Base-by-base conservation (phyloP, 495 filamentous ascomycete species). In the Achaetomiella virescens region DNA sequence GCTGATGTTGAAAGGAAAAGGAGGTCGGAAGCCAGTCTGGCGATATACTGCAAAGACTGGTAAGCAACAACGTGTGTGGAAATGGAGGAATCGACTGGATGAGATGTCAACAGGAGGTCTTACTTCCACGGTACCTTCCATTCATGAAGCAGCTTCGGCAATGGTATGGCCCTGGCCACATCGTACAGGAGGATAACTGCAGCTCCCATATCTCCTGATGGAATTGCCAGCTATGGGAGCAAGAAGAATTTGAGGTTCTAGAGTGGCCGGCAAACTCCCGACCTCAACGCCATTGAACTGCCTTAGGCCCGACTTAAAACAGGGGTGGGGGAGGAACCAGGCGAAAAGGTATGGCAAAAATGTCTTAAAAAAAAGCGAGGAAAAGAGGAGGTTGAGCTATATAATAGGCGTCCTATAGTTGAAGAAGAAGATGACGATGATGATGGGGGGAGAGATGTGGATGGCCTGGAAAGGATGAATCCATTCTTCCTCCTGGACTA, bases 51-150 rank as follows among this genome's bases (percentile, higher is more conserved):
- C 15, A 42, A 49, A 48, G 36, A 56, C 53, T 48, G 22, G 46
- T 48, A 48, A 47, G 27, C 33, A 55, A 18, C 43, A 17, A 22
- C n/a, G 17, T 14, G 12, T 48, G 22, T n/a, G 29, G 20, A 17
- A 48, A 48, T 41, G 43, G 52, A 8, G 52, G 44, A 24, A 48
- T 55, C 17, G 44, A 55, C 44, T 55, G 27, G 52, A 55, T 47
- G 15, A 21, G n/a, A 18, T 55, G 48, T n/a, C 31, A 37, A 29
- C 6, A 55, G 44, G 52, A 54, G 18, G 24, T 55, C 22, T 48
- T 55, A 20, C 25, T 45, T 11, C 42, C 35, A 3, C 11, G 14
- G 8, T 55, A 40, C 41, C 40, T 48, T 9, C 44, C 24, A n/a
- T 48, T 55, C 21, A 38, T 55, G 17, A 27, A 47, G 42, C 27